Evolutionary conservation across 139 green algal genomes (phyloP).

Genomic region (Chlorella sp.): DNA sequence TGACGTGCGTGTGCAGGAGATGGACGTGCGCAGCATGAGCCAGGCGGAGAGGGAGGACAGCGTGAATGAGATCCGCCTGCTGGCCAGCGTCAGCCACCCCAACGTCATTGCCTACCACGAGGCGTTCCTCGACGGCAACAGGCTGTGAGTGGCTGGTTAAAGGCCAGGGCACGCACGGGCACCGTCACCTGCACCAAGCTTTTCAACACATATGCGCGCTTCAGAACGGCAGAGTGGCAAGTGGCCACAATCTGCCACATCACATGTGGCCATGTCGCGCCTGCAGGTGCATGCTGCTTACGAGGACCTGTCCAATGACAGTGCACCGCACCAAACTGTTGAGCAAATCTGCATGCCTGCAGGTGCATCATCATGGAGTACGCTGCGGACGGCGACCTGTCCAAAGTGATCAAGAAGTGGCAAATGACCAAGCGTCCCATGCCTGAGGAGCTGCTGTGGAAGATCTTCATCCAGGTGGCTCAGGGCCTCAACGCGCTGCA

Average conservation of each 20-base stretch:
- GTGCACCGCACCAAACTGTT: no score
- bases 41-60: constrained; percentile 56
- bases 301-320: no score
- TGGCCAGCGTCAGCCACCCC: constrained; percentile 54
- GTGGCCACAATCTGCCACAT: no score
- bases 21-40: constrained; percentile 59
- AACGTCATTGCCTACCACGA: constrained; percentile 64
- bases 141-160: constrained; percentile 39
- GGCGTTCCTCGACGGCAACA: constrained; percentile 65
- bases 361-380: constrained; percentile 80
- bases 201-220: no score
- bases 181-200: no score
- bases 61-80: constrained; percentile 74
- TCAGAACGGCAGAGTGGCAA: no score
- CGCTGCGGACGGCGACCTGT: constrained; percentile 56
- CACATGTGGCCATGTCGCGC: no score
- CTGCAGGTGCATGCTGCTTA: no score
- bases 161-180: no score
- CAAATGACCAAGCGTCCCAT: constrained; percentile 26
- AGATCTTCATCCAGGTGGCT: constrained; percentile 65
- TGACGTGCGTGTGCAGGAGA: constrained; percentile 47
- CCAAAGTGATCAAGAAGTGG: constrained; percentile 53
- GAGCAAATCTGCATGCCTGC: no score
- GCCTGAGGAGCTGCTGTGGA: constrained; percentile 68
- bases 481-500: constrained; percentile 63